Evolutionary conservation across 306 rosid genomes (phyloP), one percentile per base, ranked within the genome.

Genomic region (Mimosa pudica): DNA sequence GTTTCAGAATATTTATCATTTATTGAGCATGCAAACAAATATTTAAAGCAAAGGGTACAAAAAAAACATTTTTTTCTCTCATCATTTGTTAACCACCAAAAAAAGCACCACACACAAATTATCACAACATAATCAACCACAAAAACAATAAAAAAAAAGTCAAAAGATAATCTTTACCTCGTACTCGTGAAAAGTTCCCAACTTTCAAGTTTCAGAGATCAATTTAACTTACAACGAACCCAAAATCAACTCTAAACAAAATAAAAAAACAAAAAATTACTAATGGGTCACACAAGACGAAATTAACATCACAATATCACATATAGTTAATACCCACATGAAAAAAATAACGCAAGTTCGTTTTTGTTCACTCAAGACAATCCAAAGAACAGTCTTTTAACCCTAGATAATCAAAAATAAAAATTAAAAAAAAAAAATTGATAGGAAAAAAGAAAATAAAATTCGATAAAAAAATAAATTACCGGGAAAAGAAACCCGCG

Each of bases 151-250:
- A 70, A 47, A 55, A 83, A 74, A 55, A 41, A 10, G 51, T 45
- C 71, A 82, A 51, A 66, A 71, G 30, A 24, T 24, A 24, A 24
- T 2, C 51, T 75, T 51, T 87, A 87, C 90, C 88, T 87, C 79
- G 69, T 75, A 78, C 81, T 79, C 89, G 84, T 87, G 86, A 75
- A 87, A 83, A 83, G 85, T 79, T 82, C 78, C 78, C 80, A 77
- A 70, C 87, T 84, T 72, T 80, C 74, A 63, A 79, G 85, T 81
- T 75, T 71, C 80, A 73, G 61, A 71, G 84, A 82, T 81, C 86
- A 80, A 87, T 33, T 71, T 71, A 81, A 48, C 81, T 65, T 58
- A 75, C 66, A 44, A 45, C 55, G 55, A 46, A 72, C 61, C 78
- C 82, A 71, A 75, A 82, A 74, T 47, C 73, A 81, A 81, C 82